These are phyloP conservation scores for Penicillium sp. DNA, from an alignment of 2,329 filamentous ascomycete species.

Conservation along the genomic window DNA sequence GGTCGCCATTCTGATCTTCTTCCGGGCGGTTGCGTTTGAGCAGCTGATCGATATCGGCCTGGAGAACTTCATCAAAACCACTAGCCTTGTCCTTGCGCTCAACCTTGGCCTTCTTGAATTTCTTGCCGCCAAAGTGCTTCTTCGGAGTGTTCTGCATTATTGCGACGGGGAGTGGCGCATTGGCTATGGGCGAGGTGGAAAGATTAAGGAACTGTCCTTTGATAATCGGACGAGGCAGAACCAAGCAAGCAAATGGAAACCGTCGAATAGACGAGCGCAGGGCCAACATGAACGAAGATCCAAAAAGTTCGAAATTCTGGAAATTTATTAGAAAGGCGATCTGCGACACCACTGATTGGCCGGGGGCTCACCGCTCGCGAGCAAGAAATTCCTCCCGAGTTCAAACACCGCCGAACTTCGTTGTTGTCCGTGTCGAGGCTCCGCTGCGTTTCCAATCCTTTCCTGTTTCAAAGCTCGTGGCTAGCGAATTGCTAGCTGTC, in stretches of 20 bases:
- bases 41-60: constrained; percentile 56
- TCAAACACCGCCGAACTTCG: constrained; percentile 10
- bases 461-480: constrained; percentile 12
- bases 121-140: constrained; percentile 27
- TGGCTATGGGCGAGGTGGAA: constrained; percentile 3
- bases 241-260: constrained; percentile 5
- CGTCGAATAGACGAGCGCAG: constrained; percentile 12
- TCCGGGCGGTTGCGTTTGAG: constrained; percentile 33
- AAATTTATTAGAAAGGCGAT: constrained; percentile 27
- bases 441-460: constrained; percentile 8
- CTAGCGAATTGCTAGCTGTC: constrained; percentile 29
- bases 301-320: constrained; percentile 15
- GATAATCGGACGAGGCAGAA: background rate
- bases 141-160: constrained; percentile 30
- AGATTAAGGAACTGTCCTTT: constrained; percentile 6
- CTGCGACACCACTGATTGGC: constrained; percentile 21
- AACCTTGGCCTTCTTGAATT: constrained; percentile 51
- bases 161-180: constrained; percentile 22
- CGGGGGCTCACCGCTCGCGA: constrained; percentile 23
- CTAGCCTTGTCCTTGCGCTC: constrained; percentile 62
- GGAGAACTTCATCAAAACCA: constrained; percentile 65
- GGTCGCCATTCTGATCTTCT: constrained; percentile 26
- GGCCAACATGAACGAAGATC: constrained; percentile 20
- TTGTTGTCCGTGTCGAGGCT: constrained; percentile 5
- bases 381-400: constrained; percentile 28